These are phyloP conservation scores for Blastobotrys terrestris DNA, from an alignment of 805 yeast species.

Conservation along the genomic window DNA sequence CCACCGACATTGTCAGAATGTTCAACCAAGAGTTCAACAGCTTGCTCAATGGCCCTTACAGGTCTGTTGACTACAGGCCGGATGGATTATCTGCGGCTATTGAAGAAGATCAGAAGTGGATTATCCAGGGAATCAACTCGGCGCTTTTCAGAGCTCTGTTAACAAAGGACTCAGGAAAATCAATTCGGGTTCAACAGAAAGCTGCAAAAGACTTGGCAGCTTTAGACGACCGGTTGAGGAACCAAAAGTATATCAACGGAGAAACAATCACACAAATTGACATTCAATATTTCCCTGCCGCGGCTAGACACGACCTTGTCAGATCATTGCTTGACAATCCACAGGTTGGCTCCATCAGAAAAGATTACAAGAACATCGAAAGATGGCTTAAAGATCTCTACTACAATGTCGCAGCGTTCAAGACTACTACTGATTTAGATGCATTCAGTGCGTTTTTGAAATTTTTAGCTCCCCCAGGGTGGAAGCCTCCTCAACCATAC, in stretches of 20 bases:
- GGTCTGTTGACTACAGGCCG: neutral
- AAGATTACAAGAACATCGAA: neutral
- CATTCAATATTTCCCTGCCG: neutral
- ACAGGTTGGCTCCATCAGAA: neutral
- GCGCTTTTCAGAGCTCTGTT: neutral
- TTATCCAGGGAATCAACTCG: too few relatives aligned
- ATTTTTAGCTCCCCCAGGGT: neutral
- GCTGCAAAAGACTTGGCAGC: too few relatives aligned
- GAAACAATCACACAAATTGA: neutral
- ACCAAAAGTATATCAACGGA: neutral
- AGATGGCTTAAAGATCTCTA: neutral
- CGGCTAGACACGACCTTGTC: neutral
- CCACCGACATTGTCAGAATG: neutral
- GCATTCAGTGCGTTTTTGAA: neutral
- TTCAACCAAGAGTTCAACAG: neutral
- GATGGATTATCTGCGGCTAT: neutral
- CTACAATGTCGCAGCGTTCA: neutral
- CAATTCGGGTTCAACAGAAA: too few relatives aligned
- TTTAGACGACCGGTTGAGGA: neutral
- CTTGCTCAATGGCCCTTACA: neutral
- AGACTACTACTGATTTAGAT: neutral
- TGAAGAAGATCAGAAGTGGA: neutral
- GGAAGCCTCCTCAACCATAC: neutral
- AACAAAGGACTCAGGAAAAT: too few relatives aligned
- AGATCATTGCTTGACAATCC: neutral